Percentiles rank a stretch among this genome's conserved stretches.
These are phyloP conservation scores for Artemisia tridentata DNA, from an alignment of 129 eudicot species.

Conservation along the genomic window DNA sequence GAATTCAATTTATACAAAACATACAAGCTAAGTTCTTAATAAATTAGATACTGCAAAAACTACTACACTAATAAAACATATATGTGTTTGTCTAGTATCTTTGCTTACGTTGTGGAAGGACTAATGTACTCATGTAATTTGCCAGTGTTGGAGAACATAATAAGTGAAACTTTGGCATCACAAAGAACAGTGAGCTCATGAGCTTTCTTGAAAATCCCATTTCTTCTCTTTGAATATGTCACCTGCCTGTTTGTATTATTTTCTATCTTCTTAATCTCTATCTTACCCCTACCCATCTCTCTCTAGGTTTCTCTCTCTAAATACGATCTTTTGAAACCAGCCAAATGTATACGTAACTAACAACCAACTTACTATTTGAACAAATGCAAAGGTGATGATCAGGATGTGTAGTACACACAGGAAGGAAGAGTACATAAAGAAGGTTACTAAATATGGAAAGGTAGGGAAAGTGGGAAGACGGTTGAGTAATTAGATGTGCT, in stretches of 20 bases:
- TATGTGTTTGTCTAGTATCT: background rate
- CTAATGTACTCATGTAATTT: constrained; percentile 62
- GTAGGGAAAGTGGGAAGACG: constrained; percentile 38
- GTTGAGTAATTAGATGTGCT: constrained; percentile 39
- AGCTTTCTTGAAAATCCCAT: constrained; percentile 91
- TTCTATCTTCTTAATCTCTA: constrained; percentile 73
- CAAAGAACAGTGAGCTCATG: constrained; percentile 73
- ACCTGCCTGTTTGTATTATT: constrained; percentile 69
- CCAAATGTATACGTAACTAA: background rate
- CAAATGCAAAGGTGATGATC: background rate
- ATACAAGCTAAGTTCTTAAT: too few relatives aligned
- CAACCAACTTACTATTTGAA: too few relatives aligned
- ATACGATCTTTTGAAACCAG: constrained; percentile 15
- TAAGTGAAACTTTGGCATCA: constrained; percentile 75
- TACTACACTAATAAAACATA: background rate
- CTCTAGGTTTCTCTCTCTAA: constrained; percentile 19
- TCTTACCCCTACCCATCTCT: constrained; percentile 74
- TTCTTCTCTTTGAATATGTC: constrained; percentile 82
- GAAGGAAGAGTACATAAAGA: constrained; percentile 31
- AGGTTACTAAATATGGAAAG: constrained; percentile 26
- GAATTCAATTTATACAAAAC: background rate
- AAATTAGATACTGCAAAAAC: too few relatives aligned
- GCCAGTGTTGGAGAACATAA: constrained; percentile 63
- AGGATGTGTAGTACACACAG: constrained; percentile 28
- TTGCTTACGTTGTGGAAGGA: constrained; percentile 51